Base-by-base conservation (phyloP, 2,329 filamentous ascomycete genomes). In the Cercospora sp. region DNA sequence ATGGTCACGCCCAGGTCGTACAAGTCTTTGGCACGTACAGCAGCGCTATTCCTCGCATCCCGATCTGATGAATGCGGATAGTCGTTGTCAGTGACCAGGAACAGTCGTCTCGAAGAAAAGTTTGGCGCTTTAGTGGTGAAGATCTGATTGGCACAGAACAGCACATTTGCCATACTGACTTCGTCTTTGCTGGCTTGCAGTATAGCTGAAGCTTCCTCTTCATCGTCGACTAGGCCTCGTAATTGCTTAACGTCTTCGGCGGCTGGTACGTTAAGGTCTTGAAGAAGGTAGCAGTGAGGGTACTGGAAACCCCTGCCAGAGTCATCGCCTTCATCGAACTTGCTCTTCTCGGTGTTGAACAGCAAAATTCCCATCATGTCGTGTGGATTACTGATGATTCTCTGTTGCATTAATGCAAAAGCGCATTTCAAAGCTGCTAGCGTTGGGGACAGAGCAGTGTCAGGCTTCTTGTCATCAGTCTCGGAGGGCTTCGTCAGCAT, bases 331-430 rank as follows among this genome's bases (percentile, higher is more conserved):
- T 89, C 87, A 57, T 90, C 87, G 71, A 93, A 94, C 74, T 90
- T 93, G 45, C 93, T 92, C 80, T 92, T 87, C 75, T 96, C 85
- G 0, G 95, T 99, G 8, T 94, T 94, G 77, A 96, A 99, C 0
- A 99, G 84, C 42, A 99, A 79, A 28, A 99, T 91, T 1, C 94
- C 94, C 87, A 99, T 97, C 92, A 97, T 96, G 70, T 99, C 95
- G 76, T 90, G 94, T 1, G 95, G 95, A 69, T 94, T 94, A 3
- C 94, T 94, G 74, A 99, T 98, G 79, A 99, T 98, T 74, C 95
- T 92, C 81, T 98, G 94, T 81, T 98, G 93, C 92, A 99, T 97
- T 63, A 99, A 84, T 76, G 93, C 89, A 76, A 96, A 96, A 67
- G 94, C 95, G 75, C 93, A 97, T 84, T 97, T 97, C 60, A 99